Conservation (phyloP, 1,284 basidiomycete genomes). For the Xerocomus minutiporus region DNA sequence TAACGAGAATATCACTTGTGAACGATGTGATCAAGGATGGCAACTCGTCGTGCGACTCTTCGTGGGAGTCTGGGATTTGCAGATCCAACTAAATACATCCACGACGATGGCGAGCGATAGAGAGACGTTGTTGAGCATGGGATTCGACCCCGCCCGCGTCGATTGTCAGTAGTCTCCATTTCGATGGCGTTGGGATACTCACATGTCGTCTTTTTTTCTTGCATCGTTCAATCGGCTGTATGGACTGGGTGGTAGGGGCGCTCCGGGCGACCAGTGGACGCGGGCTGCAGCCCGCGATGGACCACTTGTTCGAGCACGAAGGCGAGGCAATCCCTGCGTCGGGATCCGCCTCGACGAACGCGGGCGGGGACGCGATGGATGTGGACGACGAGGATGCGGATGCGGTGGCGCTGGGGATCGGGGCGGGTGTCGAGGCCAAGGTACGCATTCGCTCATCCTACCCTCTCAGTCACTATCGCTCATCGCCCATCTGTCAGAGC, state of each 20-base stretch:
- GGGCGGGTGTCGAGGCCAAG: slow-evolving; percentile 53
- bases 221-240: too few species aligned
- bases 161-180: slow-evolving; percentile 56
- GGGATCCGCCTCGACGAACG: slow-evolving; percentile 15
- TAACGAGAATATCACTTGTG: too few species aligned
- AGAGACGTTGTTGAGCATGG: slow-evolving; percentile 81
- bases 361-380: slow-evolving; percentile 33
- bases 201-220: too few species aligned
- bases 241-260: slow-evolving; percentile 56
- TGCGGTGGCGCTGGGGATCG: slow-evolving; percentile 45
- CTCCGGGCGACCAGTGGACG: slow-evolving; percentile 73
- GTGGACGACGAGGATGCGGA: slow-evolving; percentile 67
- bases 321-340: slow-evolving; percentile 69
- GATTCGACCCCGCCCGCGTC: slow-evolving; percentile 77
- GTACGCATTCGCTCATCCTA: too few species aligned
- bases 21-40: too few species aligned
- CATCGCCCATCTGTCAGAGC: slow-evolving; percentile 43
- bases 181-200: not conserved
- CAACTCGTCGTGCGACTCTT: too few species aligned
- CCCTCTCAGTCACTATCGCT: too few species aligned
- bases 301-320: slow-evolving; percentile 77
- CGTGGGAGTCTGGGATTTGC: too few species aligned
- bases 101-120: slow-evolving; percentile 60
- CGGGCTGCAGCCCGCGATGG: slow-evolving; percentile 86
- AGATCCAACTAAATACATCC: not conserved